phyloP scores from a whole-genome alignment of 148 eudicot genomes.

The Gaultheria prostrata region DNA sequence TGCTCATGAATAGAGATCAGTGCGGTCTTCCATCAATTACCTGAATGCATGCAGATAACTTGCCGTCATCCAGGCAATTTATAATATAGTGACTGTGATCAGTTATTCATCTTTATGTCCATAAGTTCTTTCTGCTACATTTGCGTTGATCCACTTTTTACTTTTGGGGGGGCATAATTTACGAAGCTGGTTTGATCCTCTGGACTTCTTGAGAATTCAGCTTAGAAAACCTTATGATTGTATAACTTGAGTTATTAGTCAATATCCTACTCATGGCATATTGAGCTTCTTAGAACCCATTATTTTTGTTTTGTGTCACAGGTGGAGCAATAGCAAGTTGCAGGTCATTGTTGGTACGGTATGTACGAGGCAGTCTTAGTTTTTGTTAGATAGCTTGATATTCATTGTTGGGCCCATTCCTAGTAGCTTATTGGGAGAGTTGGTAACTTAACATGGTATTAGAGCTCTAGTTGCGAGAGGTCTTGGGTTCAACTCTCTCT shows the following conservation, averaged over 20 bases:
- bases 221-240: not conserved
- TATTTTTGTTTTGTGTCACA: conserved; percentile 32
- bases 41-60: not conserved
- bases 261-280: not conserved
- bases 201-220: not conserved
- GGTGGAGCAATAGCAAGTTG: conserved; percentile 89
- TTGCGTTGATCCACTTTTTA: not conserved
- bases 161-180: not conserved
- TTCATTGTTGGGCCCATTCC: no score
- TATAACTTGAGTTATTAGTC: not conserved
- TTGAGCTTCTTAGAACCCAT: conserved; percentile 7
- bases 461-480: no score
- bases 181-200: not conserved
- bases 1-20: not conserved
- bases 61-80: not conserved
- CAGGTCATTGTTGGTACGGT: conserved; percentile 99
- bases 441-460: no score
- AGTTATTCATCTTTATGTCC: not conserved
- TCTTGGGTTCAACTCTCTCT: no score
- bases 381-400: no score
- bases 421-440: no score
- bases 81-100: not conserved
- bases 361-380: conserved; percentile 23
- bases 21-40: not conserved
- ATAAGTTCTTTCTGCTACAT: not conserved